Conservation (phyloP, 148 eudicot genomes). For the Dianthus caryophyllus region DNA sequence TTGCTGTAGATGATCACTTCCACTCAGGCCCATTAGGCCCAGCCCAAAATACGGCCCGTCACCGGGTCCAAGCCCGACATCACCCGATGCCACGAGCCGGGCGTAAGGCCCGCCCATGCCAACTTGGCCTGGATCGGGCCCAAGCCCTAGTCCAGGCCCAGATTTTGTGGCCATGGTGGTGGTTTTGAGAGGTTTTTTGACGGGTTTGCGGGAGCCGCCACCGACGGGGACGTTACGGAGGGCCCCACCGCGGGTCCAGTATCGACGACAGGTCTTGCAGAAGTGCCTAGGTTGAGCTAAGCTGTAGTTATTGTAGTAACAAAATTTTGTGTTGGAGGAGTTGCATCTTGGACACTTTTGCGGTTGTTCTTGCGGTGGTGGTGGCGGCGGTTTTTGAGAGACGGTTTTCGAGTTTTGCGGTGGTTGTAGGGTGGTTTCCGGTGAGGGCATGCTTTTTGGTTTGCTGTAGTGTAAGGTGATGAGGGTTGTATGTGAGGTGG, state of each 20-base stretch:
- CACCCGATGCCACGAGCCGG: slow-evolving; percentile 7
- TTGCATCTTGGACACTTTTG: slow-evolving; percentile 74
- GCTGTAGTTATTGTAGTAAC: slow-evolving; percentile 96
- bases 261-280: slow-evolving; percentile 86
- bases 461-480: neutral
- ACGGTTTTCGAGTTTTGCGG: slow-evolving; percentile 8
- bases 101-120: slow-evolving; percentile 16
- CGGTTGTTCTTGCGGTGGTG: slow-evolving; percentile 32
- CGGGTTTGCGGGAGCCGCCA: slow-evolving; percentile 70
- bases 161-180: slow-evolving; percentile 20
- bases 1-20: slow-evolving; percentile 8
- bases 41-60: slow-evolving; percentile 16
- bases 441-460: slow-evolving; percentile 33
- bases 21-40: slow-evolving; percentile 20
- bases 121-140: slow-evolving; percentile 29
- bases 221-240: slow-evolving; percentile 89
- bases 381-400: slow-evolving; percentile 28
- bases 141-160: slow-evolving; percentile 8
- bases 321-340: slow-evolving; percentile 87
- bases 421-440: slow-evolving; percentile 31
- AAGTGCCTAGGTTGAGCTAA: slow-evolving; percentile 82
- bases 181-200: slow-evolving; percentile 45
- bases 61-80: neutral
- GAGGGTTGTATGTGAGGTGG: neutral
- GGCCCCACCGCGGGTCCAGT: slow-evolving; percentile 95